Percentiles rank a stretch among this genome's conserved stretches.
phyloP scores from a whole-genome alignment of 2,329 filamentous ascomycete genomes.

The Trichophyton rubrum region DNA sequence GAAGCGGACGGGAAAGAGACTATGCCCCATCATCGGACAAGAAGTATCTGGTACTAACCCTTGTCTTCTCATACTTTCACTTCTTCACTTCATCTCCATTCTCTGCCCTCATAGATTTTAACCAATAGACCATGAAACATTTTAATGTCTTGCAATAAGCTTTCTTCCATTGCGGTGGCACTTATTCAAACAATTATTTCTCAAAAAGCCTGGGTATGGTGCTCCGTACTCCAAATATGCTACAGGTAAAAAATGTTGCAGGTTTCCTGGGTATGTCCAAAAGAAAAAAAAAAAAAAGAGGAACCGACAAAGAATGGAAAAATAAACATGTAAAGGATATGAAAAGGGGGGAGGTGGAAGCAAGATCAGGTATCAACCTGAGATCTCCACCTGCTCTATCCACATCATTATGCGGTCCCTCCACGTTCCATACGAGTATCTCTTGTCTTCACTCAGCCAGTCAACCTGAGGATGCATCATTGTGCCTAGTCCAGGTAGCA shows the following conservation, averaged over 20 bases:
- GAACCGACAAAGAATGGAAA: not conserved
- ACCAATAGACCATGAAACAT: not conserved
- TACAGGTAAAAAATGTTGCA: not conserved
- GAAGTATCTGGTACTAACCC: constrained; percentile 88
- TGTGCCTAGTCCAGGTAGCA: constrained; percentile 37
- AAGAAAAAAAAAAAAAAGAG: not conserved
- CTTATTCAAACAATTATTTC: too few relatives aligned
- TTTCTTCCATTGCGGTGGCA: not conserved
- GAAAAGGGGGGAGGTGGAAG: not conserved
- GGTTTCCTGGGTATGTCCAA: not conserved
- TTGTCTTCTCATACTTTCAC: not conserved
- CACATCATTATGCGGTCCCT: constrained; percentile 30
- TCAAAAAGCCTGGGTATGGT: not conserved
- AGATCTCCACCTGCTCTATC: constrained; percentile 24
- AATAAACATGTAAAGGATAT: not conserved
- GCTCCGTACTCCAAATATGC: not conserved
- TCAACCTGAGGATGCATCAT: constrained; percentile 41
- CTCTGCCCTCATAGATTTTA: not conserved
- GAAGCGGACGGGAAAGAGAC: constrained; percentile 47
- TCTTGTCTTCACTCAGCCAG: constrained; percentile 34
- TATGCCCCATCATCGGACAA: constrained; percentile 74
- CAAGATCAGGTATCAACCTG: constrained; percentile 16
- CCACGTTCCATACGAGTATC: constrained; percentile 33
- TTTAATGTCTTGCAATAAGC: not conserved
- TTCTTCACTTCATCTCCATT: not conserved